Base-by-base conservation (phyloP, 331 rosid species). In the Quercus lobata region DNA sequence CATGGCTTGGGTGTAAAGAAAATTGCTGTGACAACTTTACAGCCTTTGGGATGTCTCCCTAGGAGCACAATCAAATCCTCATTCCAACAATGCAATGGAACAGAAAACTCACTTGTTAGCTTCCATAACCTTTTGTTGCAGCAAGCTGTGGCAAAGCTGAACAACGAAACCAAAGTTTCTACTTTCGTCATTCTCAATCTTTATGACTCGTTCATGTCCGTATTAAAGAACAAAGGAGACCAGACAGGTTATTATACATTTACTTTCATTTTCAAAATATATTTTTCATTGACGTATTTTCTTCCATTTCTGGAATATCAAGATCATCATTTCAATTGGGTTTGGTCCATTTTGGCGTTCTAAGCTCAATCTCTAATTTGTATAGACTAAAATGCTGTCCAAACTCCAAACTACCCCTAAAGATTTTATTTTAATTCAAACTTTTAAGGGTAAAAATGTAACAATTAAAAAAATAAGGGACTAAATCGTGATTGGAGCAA, bases 1-100 rank as follows among this genome's bases (percentile, higher is more conserved):
- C 71, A 61, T 71, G 90, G 65, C 27, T 17, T 84, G 71, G 92
- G 92, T 74, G 83, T 88, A 30, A 72, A 74, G 25, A 86, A 88
- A 57, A 62, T 88, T 74, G 90, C 80, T 27, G 87, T 88, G 79
- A 82, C 85, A 54, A 76, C 80, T 55, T 81, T 88, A 10, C 76
- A 88, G 44, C 92, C 92, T 15, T 52, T 88, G 72, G 92, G 92
- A 16, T 88, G 92, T 69, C 90, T 88, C 46, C 92, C 92, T 4
- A 3, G 9, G 65, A 80, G 53, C 81, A 84, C 92, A 4, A 69
- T 55, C 1, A 29, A 21, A 6, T 65, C 34, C 66, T 83, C 90
- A 15, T 88, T 82, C 68, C 86, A 74, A 53, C 73, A 69, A 16
- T 88, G 92, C 81, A 84, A 88, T 57, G 85, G 12, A 19, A 77